A percentile compares a stretch with the other conserved stretches of the same genome.
These are phyloP conservation scores for Suhomyces prunicola DNA, from an alignment of 805 yeast species.

Conservation along the genomic window DNA sequence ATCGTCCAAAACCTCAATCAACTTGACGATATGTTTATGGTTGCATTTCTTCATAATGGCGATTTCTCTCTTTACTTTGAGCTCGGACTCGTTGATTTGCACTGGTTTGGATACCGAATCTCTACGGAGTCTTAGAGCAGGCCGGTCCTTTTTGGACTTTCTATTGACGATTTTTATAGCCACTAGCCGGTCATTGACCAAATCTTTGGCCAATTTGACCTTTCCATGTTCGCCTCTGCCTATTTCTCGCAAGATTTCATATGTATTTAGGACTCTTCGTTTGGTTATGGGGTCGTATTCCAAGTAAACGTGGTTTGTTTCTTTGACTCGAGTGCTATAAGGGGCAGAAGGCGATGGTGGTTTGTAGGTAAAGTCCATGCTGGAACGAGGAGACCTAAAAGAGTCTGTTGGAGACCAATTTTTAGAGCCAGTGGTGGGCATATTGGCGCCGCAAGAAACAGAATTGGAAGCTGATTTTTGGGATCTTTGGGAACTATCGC, in stretches of 20 bases:
- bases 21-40: constrained; percentile 40
- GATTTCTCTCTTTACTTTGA: constrained; percentile 39
- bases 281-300: constrained; percentile 87
- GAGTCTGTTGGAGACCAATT: not conserved
- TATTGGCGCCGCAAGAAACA: no score
- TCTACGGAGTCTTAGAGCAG: constrained; percentile 26
- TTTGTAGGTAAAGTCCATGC: not conserved
- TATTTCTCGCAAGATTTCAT: constrained; percentile 81
- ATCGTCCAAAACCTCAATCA: constrained; percentile 78
- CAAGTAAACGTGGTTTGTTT: constrained; percentile 72
- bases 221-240: constrained; percentile 99
- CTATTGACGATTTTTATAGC: constrained; percentile 93
- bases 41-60: constrained; percentile 48
- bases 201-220: constrained; percentile 84
- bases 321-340: constrained; percentile 55
- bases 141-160: constrained; percentile 39
- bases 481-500: not conserved
- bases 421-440: not conserved
- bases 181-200: constrained; percentile 61
- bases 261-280: constrained; percentile 79
- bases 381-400: not conserved
- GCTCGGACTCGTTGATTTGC: constrained; percentile 24
- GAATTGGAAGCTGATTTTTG: not conserved
- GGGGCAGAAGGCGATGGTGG: constrained; percentile 5
- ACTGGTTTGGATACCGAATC: constrained; percentile 12